Evolutionary conservation across 108 stramenopile genomes (phyloP).

Genomic region (Cyclotella baltica): DNA sequence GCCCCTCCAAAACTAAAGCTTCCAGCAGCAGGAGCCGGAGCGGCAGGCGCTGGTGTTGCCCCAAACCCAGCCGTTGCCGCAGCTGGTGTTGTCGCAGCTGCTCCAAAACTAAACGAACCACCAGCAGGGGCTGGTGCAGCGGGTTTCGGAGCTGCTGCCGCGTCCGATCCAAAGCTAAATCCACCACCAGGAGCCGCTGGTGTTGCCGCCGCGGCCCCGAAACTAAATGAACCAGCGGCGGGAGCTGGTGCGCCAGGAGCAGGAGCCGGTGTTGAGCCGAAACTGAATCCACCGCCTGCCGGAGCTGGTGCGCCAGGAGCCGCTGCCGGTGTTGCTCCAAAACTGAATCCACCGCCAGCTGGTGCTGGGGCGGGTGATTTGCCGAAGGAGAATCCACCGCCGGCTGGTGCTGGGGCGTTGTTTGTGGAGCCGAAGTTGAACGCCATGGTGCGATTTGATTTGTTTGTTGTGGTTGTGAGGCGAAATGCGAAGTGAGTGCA

Average conservation of each 20-base stretch:
- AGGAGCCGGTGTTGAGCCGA: background rate
- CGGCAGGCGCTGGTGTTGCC: background rate
- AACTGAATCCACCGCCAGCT: constrained; percentile 6
- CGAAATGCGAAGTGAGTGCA: too few species aligned
- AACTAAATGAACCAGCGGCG: background rate
- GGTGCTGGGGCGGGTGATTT: background rate
- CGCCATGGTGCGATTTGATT: constrained; percentile 17
- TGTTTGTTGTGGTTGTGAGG: too few species aligned
- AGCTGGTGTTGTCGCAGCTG: constrained; percentile 7
- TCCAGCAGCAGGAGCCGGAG: constrained; percentile 9
- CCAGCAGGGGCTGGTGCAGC: constrained; percentile 26
- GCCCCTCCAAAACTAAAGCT: constrained; percentile 15
- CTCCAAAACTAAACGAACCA: constrained; percentile 38
- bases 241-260: background rate
- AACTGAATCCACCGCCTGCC: background rate
- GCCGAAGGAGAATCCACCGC: constrained; percentile 36
- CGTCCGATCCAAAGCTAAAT: constrained; percentile 18
- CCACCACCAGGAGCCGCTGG: constrained; percentile 23
- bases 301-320: background rate
- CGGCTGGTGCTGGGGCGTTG: constrained; percentile 30
- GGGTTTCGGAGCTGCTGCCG: constrained; percentile 29
- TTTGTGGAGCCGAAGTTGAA: constrained; percentile 39
- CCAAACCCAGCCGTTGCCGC: background rate
- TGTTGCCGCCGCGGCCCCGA: background rate
- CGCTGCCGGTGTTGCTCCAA: constrained; percentile 16